phyloP scores from a whole-genome alignment of 1,284 basidiomycete species.

The Rhodotorula sp. region DNA sequence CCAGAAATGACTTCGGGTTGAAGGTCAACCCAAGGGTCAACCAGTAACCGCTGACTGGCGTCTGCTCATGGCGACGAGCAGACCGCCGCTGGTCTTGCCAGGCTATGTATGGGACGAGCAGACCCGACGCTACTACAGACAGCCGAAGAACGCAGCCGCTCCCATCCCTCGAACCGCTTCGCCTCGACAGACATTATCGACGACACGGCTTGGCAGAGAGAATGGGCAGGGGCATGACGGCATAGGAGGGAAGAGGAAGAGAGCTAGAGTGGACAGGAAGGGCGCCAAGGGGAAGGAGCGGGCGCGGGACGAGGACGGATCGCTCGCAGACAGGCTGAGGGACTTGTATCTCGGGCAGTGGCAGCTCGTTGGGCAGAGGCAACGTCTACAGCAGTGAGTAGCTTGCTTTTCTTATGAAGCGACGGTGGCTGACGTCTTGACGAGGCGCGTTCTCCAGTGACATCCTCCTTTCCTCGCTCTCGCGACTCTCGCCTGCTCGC shows the following conservation, averaged over 20 bases:
- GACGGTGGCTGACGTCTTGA: not conserved
- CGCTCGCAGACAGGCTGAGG: too few species aligned
- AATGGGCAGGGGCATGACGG: not conserved
- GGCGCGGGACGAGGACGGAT: too few species aligned
- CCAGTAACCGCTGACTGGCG: too few species aligned
- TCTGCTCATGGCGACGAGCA: too few species aligned
- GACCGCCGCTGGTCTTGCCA: slow-evolving; percentile 24
- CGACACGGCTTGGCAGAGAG: not conserved
- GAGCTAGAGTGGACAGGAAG: too few species aligned
- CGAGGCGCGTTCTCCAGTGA: not conserved
- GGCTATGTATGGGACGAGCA: slow-evolving; percentile 28
- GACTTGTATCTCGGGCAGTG: too few species aligned
- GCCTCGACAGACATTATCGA: not conserved
- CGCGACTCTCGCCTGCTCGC: not conserved
- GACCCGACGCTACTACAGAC: slow-evolving; percentile 31
- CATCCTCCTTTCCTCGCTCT: not conserved
- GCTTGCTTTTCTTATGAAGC: not conserved
- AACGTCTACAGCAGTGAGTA: slow-evolving; percentile 20
- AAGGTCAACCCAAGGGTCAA: too few species aligned
- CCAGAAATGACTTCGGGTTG: not conserved
- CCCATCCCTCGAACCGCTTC: not conserved
- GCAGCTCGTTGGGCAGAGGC: too few species aligned
- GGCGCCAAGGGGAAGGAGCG: too few species aligned
- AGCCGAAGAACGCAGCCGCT: not conserved
- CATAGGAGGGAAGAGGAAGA: too few species aligned